Evolutionary conservation across 805 yeast species (phyloP).

Genomic region (Yamadazyma paraphyllophila): DNA sequence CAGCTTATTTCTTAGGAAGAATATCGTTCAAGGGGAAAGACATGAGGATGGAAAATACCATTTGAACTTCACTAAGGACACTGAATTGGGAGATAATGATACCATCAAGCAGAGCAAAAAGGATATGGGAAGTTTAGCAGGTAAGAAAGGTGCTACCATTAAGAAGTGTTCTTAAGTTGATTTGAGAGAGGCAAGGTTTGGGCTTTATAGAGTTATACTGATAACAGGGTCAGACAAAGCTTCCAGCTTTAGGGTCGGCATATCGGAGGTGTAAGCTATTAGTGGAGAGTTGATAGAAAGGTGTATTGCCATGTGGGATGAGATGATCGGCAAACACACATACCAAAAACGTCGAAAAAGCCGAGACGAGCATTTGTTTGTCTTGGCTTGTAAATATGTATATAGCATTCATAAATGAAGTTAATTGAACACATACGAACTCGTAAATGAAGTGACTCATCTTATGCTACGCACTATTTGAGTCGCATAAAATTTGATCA

Average conservation of each 20-base stretch:
- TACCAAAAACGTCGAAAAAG: too few species aligned
- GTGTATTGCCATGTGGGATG: too few species aligned
- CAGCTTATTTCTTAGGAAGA: slow-evolving; percentile 62
- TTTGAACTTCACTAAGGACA: slow-evolving; percentile 72
- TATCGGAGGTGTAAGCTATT: too few species aligned
- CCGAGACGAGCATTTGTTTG: too few species aligned
- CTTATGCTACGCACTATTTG: too few species aligned
- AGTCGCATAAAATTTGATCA: neutral
- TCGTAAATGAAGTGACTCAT: neutral
- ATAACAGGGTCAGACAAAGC: too few species aligned
- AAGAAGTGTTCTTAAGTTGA: slow-evolving; percentile 10
- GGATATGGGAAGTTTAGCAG: slow-evolving; percentile 47
- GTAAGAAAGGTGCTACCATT: slow-evolving; percentile 39
- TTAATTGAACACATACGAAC: neutral
- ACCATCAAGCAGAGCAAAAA: slow-evolving; percentile 54
- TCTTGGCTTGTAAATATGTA: too few species aligned
- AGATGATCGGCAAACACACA: too few species aligned
- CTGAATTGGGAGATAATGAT: slow-evolving; percentile 92
- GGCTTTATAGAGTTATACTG: too few species aligned
- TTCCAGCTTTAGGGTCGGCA: neutral
- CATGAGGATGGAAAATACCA: slow-evolving; percentile 44
- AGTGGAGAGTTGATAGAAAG: too few species aligned
- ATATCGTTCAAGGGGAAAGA: slow-evolving; percentile 82
- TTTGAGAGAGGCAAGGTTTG: neutral
- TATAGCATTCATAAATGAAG: neutral